A percentile compares a stretch with the other conserved stretches of the same genome.
These are phyloP conservation scores for Staphylotrichum longicolle DNA, from an alignment of 495 filamentous ascomycete species.

Conservation along the genomic window DNA sequence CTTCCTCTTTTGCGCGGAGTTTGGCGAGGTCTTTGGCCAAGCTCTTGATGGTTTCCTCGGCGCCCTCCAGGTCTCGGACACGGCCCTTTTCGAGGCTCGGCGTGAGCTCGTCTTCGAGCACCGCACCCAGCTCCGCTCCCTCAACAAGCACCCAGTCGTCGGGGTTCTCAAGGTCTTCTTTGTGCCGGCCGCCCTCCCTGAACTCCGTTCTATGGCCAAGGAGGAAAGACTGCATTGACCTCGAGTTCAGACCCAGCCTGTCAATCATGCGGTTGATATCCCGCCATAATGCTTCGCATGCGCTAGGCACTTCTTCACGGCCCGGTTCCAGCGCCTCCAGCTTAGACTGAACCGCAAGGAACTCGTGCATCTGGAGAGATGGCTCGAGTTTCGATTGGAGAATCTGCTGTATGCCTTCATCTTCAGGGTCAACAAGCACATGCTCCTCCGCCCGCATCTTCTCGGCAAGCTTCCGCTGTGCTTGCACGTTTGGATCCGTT, in stretches of 20 bases:
- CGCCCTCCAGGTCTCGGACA: slow-evolving; percentile 61
- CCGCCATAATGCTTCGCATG: slow-evolving; percentile 72
- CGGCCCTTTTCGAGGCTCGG: slow-evolving; percentile 62
- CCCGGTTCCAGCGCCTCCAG: slow-evolving; percentile 29
- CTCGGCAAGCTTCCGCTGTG: slow-evolving; percentile 44
- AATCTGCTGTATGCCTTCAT: slow-evolving; percentile 52
- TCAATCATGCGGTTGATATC: slow-evolving; percentile 98
- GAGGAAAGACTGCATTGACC: slow-evolving; percentile 69
- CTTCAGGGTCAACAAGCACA: slow-evolving; percentile 54
- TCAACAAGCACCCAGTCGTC: slow-evolving; percentile 72
- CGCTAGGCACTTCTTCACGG: slow-evolving; percentile 52
- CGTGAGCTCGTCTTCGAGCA: slow-evolving; percentile 56
- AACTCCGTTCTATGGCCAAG: slow-evolving; percentile 57
- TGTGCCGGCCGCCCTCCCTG: slow-evolving; percentile 48
- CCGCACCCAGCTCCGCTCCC: slow-evolving; percentile 57
- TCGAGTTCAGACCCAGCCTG: slow-evolving; percentile 81
- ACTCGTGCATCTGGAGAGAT: slow-evolving; percentile 53
- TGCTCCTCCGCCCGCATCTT: slow-evolving; percentile 50
- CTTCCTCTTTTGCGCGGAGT: slow-evolving; percentile 66
- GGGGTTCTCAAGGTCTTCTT: slow-evolving; percentile 59
- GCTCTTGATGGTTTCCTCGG: slow-evolving; percentile 58
- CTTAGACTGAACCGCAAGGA: slow-evolving; percentile 48
- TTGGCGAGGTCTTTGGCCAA: slow-evolving; percentile 64
- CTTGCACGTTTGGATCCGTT: slow-evolving; percentile 39
- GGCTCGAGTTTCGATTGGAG: slow-evolving; percentile 47